phyloP scores from a whole-genome alignment of 2,329 filamentous ascomycete genomes.

The Penicillium concentricum region DNA sequence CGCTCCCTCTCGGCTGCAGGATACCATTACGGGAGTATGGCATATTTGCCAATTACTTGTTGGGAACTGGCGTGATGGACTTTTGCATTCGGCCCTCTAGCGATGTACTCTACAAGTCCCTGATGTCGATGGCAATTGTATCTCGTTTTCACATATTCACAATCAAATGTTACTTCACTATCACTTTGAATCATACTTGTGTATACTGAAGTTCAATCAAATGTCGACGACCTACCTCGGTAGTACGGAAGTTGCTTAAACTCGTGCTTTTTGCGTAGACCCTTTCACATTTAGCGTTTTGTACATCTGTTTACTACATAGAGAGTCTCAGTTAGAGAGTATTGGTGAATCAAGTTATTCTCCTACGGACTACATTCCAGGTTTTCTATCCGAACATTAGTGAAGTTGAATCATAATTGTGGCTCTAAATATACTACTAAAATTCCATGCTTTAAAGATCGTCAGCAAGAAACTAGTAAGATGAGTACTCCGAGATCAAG shows the following conservation, averaged over 20 bases:
- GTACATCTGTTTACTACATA: too few relatives aligned
- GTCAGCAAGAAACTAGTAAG: not conserved
- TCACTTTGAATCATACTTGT: not conserved
- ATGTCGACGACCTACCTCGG: not conserved
- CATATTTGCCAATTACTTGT: not conserved
- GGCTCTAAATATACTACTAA: not conserved
- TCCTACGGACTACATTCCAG: not conserved
- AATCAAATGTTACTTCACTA: not conserved
- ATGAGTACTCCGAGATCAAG: not conserved
- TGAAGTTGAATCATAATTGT: not conserved
- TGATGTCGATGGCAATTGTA: not conserved
- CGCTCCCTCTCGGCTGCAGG: not conserved
- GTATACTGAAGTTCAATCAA: not conserved
- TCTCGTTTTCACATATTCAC: too few relatives aligned
- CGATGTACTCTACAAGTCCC: not conserved
- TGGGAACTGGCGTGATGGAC: not conserved
- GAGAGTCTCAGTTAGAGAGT: not conserved
- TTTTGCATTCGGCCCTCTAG: not conserved
- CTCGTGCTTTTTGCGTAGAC: not conserved
- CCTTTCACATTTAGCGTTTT: too few relatives aligned
- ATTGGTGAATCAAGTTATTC: too few relatives aligned
- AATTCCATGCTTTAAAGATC: not conserved
- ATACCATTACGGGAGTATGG: not conserved
- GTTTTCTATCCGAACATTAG: not conserved
- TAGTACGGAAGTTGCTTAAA: not conserved